Percentiles rank a stretch among this genome's conserved stretches.
phyloP scores from a whole-genome alignment of 75 land plant species.

The Pseudotsuga menziesii region DNA sequence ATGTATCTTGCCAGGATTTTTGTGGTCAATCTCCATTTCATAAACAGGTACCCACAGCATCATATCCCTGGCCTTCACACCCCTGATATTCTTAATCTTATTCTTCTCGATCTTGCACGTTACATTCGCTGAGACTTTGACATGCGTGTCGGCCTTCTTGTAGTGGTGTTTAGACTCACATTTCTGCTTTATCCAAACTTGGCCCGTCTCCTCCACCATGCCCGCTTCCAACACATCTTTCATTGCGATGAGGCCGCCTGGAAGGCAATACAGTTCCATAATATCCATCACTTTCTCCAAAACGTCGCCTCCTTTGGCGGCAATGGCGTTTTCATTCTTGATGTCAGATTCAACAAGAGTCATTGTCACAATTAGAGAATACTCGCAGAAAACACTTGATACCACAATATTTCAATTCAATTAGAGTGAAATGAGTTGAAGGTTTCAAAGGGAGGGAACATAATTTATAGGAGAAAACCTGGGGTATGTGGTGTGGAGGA shows the following conservation, averaged over 20 bases:
- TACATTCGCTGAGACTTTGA: conserved; percentile 26
- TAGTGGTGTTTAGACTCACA: conserved; percentile 14
- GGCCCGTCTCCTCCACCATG: conserved; percentile 15
- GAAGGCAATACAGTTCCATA: conserved; percentile 12
- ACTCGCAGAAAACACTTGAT: too few relatives aligned
- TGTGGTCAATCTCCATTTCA: too few relatives aligned
- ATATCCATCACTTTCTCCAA: conserved; percentile 5
- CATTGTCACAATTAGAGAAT: too few relatives aligned
- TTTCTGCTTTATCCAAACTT: conserved; percentile 22
- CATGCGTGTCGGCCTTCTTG: conserved; percentile 14
- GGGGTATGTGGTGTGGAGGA: too few relatives aligned
- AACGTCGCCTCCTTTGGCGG: too few relatives aligned
- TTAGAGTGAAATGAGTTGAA: too few relatives aligned
- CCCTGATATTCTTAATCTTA: conserved; percentile 15
- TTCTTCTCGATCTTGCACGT: conserved; percentile 20
- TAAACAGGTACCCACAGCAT: conserved; percentile 18
- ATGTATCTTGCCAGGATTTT: too few relatives aligned
- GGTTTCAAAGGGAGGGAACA: too few relatives aligned
- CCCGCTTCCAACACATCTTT: conserved; percentile 17
- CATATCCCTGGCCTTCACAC: conserved; percentile 24
- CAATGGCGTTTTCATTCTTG: not conserved
- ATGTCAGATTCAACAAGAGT: not conserved
- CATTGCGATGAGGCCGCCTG: conserved; percentile 21
- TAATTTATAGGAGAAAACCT: too few relatives aligned
- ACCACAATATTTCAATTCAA: too few relatives aligned